These are phyloP conservation scores for Pelargonium australe DNA, from an alignment of 441 rosid genomes.

Conservation along the genomic window DNA sequence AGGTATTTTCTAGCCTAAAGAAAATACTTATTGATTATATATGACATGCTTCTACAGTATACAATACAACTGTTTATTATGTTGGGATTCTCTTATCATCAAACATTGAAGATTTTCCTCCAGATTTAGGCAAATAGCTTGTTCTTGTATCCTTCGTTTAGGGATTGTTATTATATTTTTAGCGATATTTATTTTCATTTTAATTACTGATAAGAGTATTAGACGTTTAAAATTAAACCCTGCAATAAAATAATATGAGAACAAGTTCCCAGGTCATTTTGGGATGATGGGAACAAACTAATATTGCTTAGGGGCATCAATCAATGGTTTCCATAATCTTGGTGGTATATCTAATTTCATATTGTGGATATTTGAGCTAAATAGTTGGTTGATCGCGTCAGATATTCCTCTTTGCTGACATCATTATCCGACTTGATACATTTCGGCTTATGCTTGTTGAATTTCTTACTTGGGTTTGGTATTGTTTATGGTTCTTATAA, in stretches of 20 bases:
- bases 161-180: neutral
- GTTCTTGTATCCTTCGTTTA: neutral
- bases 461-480: neutral
- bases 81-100: neutral
- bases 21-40: conserved; percentile 4
- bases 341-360: neutral
- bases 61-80: neutral
- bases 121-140: neutral
- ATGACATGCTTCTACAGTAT: neutral
- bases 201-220: neutral
- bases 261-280: neutral
- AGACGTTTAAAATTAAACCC: neutral
- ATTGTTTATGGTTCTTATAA: neutral
- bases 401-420: conserved; percentile 4
- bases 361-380: conserved; percentile 1
- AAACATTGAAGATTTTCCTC: neutral
- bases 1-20: conserved; percentile 38
- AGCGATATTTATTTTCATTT: neutral
- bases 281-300: neutral
- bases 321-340: conserved; percentile 2
- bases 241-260: conserved; percentile 6
- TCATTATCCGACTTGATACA: neutral
- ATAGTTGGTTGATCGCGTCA: neutral
- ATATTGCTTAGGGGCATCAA: neutral
- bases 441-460: conserved; percentile 4